Percentiles rank a stretch among this genome's conserved stretches.
phyloP scores from a whole-genome alignment of 306 rosid genomes.

The Malus asiatica region DNA sequence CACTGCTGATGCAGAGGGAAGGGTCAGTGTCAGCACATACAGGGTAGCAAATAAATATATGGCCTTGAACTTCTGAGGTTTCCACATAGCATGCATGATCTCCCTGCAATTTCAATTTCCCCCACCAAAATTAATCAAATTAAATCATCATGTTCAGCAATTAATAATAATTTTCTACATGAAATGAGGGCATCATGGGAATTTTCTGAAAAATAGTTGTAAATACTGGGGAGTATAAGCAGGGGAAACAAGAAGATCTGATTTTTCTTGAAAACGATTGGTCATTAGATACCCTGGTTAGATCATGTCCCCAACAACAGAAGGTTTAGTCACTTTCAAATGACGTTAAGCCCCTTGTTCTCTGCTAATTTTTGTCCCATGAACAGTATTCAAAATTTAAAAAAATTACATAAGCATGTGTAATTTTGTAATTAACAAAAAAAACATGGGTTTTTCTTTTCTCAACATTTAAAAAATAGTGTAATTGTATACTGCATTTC shows the following conservation, averaged over 20 bases:
- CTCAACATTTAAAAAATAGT: neutral
- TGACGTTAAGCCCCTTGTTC: conserved; percentile 23
- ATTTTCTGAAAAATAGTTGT: neutral
- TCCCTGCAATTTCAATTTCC: conserved; percentile 45
- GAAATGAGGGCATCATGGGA: conserved; percentile 17
- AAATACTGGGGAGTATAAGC: neutral
- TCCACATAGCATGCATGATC: conserved; percentile 99
- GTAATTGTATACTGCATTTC: neutral
- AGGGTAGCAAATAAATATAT: conserved; percentile 74
- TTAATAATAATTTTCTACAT: neutral
- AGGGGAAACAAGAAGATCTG: neutral
- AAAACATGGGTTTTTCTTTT: conserved; percentile 13
- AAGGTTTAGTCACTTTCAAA: conserved; percentile 44
- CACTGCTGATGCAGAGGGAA: conserved; percentile 85
- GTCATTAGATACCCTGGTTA: conserved; percentile 28
- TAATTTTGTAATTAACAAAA: conserved; percentile 18
- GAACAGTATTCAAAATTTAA: neutral
- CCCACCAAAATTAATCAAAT: neutral
- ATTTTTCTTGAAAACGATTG: conserved; percentile 7
- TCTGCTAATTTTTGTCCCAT: neutral
- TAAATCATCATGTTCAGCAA: neutral
- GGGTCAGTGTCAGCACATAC: conserved; percentile 89
- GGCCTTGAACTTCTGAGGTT: conserved; percentile 89
- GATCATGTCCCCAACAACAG: conserved; percentile 24
- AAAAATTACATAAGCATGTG: neutral